Evolutionary conservation across 176 grass and related monocot genomes (phyloP).

Genomic region (Avena atlantica): DNA sequence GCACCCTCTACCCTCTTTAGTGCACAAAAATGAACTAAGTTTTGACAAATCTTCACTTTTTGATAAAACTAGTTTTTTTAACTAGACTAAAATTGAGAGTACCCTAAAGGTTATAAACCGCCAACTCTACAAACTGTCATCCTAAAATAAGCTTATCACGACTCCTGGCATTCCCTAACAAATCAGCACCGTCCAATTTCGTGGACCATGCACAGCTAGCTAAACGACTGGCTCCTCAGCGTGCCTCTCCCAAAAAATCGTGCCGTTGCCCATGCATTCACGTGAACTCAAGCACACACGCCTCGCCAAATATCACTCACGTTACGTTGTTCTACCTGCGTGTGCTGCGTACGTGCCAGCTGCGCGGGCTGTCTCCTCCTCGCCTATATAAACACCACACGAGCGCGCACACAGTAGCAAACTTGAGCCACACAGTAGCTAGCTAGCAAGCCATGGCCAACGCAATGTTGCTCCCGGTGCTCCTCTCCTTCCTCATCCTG

Average conservation of each 20-base stretch:
- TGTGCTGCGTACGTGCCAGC: background rate
- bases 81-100: no score
- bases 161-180: background rate
- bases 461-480: conserved; percentile 53
- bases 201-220: conserved; percentile 47
- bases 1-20: no score
- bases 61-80: no score
- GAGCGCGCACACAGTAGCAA: background rate
- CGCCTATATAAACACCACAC: background rate
- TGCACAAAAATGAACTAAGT: no score
- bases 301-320: conserved; percentile 30
- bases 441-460: conserved; percentile 45
- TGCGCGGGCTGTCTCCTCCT: background rate
- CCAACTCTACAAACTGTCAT: no score
- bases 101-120: no score
- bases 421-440: background rate
- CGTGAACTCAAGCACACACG: conserved; percentile 33
- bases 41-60: no score
- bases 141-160: no score
- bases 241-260: background rate
- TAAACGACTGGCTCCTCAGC: conserved; percentile 32
- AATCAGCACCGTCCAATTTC: conserved; percentile 23
- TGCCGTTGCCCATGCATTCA: background rate
- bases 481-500: conserved; percentile 63
- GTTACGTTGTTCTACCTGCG: background rate